phyloP scores from a whole-genome alignment of 164 flowering plant species.

The Berberis vulgaris region DNA sequence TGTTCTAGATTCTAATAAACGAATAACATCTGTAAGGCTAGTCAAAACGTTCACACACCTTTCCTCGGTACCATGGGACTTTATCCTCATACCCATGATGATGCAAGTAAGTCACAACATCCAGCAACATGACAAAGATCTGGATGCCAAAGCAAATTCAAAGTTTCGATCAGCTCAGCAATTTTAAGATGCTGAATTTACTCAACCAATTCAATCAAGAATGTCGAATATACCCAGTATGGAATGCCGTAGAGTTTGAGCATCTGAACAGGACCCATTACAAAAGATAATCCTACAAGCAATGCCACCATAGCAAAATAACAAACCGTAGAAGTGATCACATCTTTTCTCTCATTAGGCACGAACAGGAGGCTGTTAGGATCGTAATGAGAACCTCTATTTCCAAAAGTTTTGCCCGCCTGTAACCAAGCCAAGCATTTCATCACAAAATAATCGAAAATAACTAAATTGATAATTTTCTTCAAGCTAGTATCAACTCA shows the following conservation, averaged over 20 bases:
- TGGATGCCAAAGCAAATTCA: slow-evolving; percentile 15
- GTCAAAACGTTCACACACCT: slow-evolving; percentile 26
- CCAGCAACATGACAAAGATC: slow-evolving; percentile 63
- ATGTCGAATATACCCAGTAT: slow-evolving; percentile 32
- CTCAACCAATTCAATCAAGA: not conserved
- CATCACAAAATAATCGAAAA: not conserved
- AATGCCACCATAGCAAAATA: slow-evolving; percentile 52
- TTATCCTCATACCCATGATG: slow-evolving; percentile 70
- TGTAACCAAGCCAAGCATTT: slow-evolving; percentile 17
- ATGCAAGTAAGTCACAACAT: slow-evolving; percentile 65
- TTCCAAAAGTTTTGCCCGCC: slow-evolving; percentile 66
- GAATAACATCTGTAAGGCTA: not conserved
- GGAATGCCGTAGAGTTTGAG: slow-evolving; percentile 61
- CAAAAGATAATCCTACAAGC: slow-evolving; percentile 33
- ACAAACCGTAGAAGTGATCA: slow-evolving; percentile 48
- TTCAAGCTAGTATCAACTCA: slow-evolving; percentile 13
- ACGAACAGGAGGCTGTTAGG: slow-evolving; percentile 50
- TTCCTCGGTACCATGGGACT: slow-evolving; percentile 73
- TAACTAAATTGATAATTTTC: not conserved
- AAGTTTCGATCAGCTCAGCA: too few relatives aligned
- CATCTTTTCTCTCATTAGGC: slow-evolving; percentile 48
- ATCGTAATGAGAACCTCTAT: slow-evolving; percentile 53
- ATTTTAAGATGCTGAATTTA: too few relatives aligned
- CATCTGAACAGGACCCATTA: slow-evolving; percentile 44
- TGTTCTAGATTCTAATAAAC: too few relatives aligned